Conservation (phyloP, 2,329 filamentous ascomycete genomes). For the Hypoxylon sp. region DNA sequence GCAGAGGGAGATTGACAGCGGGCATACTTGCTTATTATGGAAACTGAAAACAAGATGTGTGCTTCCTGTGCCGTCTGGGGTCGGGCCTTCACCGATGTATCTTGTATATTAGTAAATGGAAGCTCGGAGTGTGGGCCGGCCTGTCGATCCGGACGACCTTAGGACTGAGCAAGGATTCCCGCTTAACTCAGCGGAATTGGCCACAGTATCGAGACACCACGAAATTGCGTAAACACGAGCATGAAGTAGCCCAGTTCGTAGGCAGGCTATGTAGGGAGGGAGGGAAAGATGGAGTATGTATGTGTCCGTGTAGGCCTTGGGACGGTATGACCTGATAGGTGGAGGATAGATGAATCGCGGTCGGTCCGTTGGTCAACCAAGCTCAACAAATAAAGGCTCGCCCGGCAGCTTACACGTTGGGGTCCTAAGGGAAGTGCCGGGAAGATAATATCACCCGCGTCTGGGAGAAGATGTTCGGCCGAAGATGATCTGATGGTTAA, state of each 20-base stretch:
- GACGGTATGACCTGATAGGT: conserved; percentile 30
- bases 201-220: conserved; percentile 33
- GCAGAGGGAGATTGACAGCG: conserved; percentile 54
- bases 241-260: conserved; percentile 27
- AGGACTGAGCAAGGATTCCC: conserved; percentile 45
- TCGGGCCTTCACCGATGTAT: conserved; percentile 44
- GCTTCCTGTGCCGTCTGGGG: conserved; percentile 47
- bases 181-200: conserved; percentile 37
- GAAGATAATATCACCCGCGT: conserved; percentile 33
- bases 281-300: conserved; percentile 14
- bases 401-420: conserved; percentile 43
- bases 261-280: conserved; percentile 21
- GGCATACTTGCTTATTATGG: conserved; percentile 59
- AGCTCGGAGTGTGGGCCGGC: conserved; percentile 46
- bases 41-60: conserved; percentile 48
- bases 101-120: conserved; percentile 45
- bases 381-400: conserved; percentile 39
- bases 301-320: conserved; percentile 22
- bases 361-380: conserved; percentile 37
- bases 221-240: conserved; percentile 23
- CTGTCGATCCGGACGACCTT: conserved; percentile 49
- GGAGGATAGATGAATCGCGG: conserved; percentile 33
- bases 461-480: conserved; percentile 16
- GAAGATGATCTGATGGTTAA: conserved; percentile 25
- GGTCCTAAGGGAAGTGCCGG: conserved; percentile 36